phyloP scores from a whole-genome alignment of 2,329 filamentous ascomycete species.

The Pseudophaeomoniella oleicola region DNA sequence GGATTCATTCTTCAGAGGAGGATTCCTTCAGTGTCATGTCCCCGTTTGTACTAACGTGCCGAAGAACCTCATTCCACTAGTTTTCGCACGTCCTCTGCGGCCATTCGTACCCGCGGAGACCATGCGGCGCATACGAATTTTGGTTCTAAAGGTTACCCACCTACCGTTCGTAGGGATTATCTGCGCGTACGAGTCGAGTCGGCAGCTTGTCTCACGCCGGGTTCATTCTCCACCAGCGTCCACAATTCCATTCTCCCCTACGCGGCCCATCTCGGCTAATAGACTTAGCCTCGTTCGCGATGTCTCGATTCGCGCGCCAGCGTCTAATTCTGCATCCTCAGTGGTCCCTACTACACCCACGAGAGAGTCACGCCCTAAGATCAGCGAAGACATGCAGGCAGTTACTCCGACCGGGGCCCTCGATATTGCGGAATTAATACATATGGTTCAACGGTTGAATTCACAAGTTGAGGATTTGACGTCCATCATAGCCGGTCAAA shows the following conservation, averaged over 20 bases:
- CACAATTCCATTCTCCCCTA: conserved; percentile 7
- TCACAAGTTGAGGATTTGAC: conserved; percentile 12
- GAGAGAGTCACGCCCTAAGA: background rate
- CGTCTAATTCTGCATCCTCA: conserved; percentile 2
- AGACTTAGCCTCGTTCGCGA: conserved; percentile 6
- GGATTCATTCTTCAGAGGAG: conserved; percentile 2
- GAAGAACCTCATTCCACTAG: conserved; percentile 44
- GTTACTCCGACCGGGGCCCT: conserved; percentile 4
- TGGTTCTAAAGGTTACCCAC: conserved; percentile 45
- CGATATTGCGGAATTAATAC: conserved; percentile 9
- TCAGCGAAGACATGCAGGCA: background rate
- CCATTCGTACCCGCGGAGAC: conserved; percentile 39
- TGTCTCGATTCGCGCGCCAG: conserved; percentile 5
- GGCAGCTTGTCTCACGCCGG: conserved; percentile 14
- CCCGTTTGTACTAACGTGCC: conserved; percentile 1
- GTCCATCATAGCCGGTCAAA: conserved; percentile 12
- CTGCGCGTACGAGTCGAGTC: conserved; percentile 35
- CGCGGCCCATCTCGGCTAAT: conserved; percentile 7
- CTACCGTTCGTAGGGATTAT: conserved; percentile 42
- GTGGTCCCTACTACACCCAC: background rate
- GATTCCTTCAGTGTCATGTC: background rate
- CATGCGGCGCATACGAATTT: conserved; percentile 40
- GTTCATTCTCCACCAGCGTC: conserved; percentile 7
- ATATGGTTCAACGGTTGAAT: conserved; percentile 11
- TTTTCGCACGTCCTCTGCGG: conserved; percentile 41